Percentiles rank a stretch among this genome's conserved stretches.
These are phyloP conservation scores for Lecanicillium sp. DNA, from an alignment of 2,329 filamentous ascomycete species.

Conservation along the genomic window DNA sequence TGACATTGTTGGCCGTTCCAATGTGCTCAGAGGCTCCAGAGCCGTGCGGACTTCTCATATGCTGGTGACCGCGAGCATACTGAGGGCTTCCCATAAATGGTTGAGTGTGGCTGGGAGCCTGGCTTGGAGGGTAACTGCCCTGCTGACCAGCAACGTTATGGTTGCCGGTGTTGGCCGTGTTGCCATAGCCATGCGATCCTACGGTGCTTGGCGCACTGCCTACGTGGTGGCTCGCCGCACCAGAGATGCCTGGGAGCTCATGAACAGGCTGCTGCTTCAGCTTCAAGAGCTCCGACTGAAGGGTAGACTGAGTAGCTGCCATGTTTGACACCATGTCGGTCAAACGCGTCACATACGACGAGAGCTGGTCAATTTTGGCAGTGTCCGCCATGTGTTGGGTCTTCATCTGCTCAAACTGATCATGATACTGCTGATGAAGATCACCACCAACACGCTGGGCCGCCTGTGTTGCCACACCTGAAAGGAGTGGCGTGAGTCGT, in stretches of 20 bases:
- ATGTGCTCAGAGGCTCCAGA: slow-evolving; percentile 26
- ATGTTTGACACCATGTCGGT: slow-evolving; percentile 62
- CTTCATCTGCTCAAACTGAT: slow-evolving; percentile 42
- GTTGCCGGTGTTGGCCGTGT: slow-evolving; percentile 16
- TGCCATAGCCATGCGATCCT: slow-evolving; percentile 20
- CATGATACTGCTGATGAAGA: slow-evolving; percentile 53
- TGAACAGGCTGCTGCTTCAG: slow-evolving; percentile 42
- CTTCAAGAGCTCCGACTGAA: slow-evolving; percentile 57
- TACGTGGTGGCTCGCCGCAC: slow-evolving; percentile 12
- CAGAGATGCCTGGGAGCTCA: slow-evolving; percentile 28
- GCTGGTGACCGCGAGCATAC: slow-evolving; percentile 25
- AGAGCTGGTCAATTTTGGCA: slow-evolving; percentile 66
- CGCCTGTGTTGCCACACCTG: slow-evolving; percentile 54
- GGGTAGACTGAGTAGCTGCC: slow-evolving; percentile 58
- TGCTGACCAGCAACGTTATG: slow-evolving; percentile 20
- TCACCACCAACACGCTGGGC: slow-evolving; percentile 61
- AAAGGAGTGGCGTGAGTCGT: slow-evolving; percentile 58
- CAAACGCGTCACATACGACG: slow-evolving; percentile 56
- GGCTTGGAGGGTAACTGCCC: slow-evolving; percentile 24
- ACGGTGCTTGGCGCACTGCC: slow-evolving; percentile 14
- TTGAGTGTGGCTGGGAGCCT: slow-evolving; percentile 22
- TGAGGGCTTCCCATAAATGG: slow-evolving; percentile 28
- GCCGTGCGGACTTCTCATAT: slow-evolving; percentile 23
- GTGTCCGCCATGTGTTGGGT: slow-evolving; percentile 41
- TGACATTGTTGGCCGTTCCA: slow-evolving; percentile 21